Evolutionary conservation across 352 stramenopile species (phyloP).

Genomic region (Elongisporangium anandrum): DNA sequence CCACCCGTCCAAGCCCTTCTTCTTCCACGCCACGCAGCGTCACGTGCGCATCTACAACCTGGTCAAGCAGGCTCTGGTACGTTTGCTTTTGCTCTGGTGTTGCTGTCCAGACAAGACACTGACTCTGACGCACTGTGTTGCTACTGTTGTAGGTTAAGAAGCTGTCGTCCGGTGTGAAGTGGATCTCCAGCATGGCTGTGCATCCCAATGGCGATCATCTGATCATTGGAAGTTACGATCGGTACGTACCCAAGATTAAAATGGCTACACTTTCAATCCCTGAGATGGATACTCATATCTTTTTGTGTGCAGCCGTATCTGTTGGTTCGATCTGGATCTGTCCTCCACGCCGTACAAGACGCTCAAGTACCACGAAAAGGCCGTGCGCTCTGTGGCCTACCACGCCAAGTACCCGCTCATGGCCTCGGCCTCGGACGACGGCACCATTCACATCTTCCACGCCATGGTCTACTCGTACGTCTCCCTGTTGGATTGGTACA

Average conservation of each 20-base stretch:
- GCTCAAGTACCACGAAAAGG: slow-evolving; percentile 98
- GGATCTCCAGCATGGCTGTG: slow-evolving; percentile 98
- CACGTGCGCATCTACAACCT: slow-evolving; percentile 99
- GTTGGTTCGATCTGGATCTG: slow-evolving; percentile 99
- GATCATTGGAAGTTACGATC: slow-evolving; percentile 97
- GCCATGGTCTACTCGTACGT: slow-evolving; percentile 97
- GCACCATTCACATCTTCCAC: slow-evolving; percentile 99
- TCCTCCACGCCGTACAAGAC: slow-evolving; percentile 98
- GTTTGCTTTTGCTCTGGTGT: not conserved
- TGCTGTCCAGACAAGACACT: no score
- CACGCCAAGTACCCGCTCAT: slow-evolving; percentile 98
- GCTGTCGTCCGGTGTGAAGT: slow-evolving; percentile 96
- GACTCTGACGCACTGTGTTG: no score
- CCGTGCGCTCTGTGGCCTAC: slow-evolving; percentile 92
- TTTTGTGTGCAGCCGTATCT: slow-evolving; percentile 64
- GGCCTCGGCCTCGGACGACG: slow-evolving; percentile 98
- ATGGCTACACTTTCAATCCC: not conserved
- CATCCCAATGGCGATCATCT: slow-evolving; percentile 99
- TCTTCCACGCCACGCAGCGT: slow-evolving; percentile 99
- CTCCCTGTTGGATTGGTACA: not conserved
- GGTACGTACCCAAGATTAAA: slow-evolving; percentile 21
- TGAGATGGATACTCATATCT: not conserved
- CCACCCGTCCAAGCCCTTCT: slow-evolving; percentile 98
- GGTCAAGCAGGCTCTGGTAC: slow-evolving; percentile 93
- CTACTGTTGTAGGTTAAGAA: slow-evolving; percentile 88